These are phyloP conservation scores for Neonectria neomacrospora DNA, from an alignment of 2,329 filamentous ascomycete species.

Conservation along the genomic window DNA sequence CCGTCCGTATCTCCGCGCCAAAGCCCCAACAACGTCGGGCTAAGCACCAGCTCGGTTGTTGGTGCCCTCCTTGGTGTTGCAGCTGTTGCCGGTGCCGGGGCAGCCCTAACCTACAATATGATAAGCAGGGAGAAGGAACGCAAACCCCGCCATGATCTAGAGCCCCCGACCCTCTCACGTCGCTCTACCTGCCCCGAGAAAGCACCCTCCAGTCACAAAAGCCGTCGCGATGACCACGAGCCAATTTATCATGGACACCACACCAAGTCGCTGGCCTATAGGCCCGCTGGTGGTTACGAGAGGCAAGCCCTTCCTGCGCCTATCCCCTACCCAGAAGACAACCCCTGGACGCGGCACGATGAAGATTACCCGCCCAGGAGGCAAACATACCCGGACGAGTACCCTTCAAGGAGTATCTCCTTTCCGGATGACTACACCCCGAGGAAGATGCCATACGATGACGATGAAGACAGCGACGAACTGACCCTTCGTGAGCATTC, in stretches of 20 bases:
- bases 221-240: conserved; percentile 36
- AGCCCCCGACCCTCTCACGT: conserved; percentile 54
- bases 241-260: conserved; percentile 35
- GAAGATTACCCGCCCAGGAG: conserved; percentile 38
- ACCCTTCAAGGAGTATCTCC: conserved; percentile 34
- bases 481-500: conserved; percentile 28
- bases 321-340: conserved; percentile 38
- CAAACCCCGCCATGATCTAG: conserved; percentile 54
- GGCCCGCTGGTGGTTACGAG: conserved; percentile 35
- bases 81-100: conserved; percentile 71
- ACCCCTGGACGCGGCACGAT: conserved; percentile 35
- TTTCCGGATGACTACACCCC: conserved; percentile 37
- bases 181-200: conserved; percentile 60
- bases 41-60: conserved; percentile 72
- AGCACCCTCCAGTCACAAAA: conserved; percentile 44
- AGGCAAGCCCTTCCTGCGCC: conserved; percentile 26
- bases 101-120: conserved; percentile 75
- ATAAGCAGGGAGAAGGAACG: conserved; percentile 59
- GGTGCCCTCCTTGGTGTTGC: conserved; percentile 83
- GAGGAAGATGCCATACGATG: conserved; percentile 26
- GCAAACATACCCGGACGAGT: conserved; percentile 39
- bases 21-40: conserved; percentile 53
- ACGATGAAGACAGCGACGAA: conserved; percentile 45
- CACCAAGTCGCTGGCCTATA: conserved; percentile 38
- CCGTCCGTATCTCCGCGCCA: conserved; percentile 47